phyloP scores from a whole-genome alignment of 176 grass and related monocot species.

The Bolboschoenus planiculmis region DNA sequence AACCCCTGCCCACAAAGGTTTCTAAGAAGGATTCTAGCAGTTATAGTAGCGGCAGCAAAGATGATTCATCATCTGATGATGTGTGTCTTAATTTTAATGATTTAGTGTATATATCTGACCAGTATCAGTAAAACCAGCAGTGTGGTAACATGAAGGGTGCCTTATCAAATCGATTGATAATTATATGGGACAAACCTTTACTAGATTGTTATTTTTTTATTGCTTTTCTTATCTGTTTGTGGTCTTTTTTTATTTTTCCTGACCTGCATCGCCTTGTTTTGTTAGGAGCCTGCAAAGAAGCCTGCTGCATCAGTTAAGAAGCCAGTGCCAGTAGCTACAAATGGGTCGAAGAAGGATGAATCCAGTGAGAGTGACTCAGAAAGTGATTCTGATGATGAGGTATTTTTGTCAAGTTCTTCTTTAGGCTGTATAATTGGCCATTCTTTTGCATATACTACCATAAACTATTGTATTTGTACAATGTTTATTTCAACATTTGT shows the following conservation, averaged over 20 bases:
- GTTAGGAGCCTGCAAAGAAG: conserved; percentile 58
- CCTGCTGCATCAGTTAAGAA: conserved; percentile 27
- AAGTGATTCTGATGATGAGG: conserved; percentile 34
- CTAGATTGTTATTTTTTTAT: not conserved
- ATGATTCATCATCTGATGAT: conserved; percentile 62
- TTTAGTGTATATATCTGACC: not conserved
- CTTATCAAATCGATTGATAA: not conserved
- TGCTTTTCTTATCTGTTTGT: not conserved
- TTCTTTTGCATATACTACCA: not conserved
- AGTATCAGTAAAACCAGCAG: not conserved
- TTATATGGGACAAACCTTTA: not conserved
- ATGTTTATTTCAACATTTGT: not conserved
- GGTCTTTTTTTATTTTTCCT: not conserved
- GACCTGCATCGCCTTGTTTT: not conserved
- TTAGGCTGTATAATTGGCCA: not conserved
- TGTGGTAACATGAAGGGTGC: not conserved
- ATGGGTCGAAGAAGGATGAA: conserved; percentile 12
- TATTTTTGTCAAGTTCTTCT: not conserved
- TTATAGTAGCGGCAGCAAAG: conserved; percentile 43
- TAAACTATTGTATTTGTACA: not conserved
- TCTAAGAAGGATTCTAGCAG: conserved; percentile 43
- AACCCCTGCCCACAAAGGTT: conserved; percentile 20
- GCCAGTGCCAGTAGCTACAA: not conserved
- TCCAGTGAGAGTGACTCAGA: conserved; percentile 32
- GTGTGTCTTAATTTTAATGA: conserved; percentile 22